A percentile compares a stretch with the other conserved stretches of the same genome.
phyloP scores from a whole-genome alignment of 2,329 filamentous ascomycete species.

The Pseudopyricularia cyperi region DNA sequence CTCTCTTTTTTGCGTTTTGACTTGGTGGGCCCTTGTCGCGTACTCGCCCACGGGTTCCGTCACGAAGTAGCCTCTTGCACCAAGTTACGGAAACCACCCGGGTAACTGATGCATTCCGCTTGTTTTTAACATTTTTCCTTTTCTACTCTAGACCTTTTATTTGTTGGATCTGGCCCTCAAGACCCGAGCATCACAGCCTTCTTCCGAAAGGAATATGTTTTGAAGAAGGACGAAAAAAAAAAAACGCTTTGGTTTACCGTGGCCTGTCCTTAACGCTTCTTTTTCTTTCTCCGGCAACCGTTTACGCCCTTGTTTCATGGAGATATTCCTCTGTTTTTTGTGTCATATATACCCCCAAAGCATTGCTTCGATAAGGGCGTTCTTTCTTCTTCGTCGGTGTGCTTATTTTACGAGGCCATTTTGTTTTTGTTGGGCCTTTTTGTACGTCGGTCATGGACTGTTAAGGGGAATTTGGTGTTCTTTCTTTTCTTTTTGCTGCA shows the following conservation, averaged over 20 bases:
- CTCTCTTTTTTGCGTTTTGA: neutral
- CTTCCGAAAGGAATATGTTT: no score
- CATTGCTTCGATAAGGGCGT: neutral
- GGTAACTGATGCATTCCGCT: no score
- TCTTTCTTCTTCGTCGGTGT: neutral
- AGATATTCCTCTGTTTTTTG: neutral
- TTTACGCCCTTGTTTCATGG: neutral
- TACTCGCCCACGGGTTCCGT: neutral
- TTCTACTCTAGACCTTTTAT: no score
- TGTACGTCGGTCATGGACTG: neutral
- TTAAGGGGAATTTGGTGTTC: neutral
- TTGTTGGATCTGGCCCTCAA: no score
- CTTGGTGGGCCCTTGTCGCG: neutral
- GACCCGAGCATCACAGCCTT: no score
- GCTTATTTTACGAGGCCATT: neutral
- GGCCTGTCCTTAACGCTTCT: neutral
- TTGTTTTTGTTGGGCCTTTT: neutral
- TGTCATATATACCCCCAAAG: constrained; percentile 1
- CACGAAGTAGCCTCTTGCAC: no score
- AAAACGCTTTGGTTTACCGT: neutral
- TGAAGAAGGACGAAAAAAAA: no score
- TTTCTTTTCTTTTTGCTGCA: neutral
- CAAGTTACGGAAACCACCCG: no score
- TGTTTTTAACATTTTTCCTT: no score
- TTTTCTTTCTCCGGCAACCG: neutral